Evolutionary conservation across 192 early-diverging fungal genomes (phyloP), one percentile per base, ranked within the genome.

Genomic region (Coemansia sp.): DNA sequence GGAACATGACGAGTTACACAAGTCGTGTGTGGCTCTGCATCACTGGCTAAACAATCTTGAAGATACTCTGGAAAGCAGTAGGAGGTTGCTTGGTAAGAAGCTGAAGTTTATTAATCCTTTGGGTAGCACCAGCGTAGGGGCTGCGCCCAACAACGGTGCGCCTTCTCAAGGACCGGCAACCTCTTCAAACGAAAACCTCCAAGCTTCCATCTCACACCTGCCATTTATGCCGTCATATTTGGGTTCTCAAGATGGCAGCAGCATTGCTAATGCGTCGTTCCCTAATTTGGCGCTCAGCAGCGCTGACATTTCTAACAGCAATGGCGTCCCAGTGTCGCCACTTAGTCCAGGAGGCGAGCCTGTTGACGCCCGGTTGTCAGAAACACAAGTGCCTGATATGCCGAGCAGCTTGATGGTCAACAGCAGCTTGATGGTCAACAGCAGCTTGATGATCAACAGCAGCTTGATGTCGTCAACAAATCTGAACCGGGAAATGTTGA

Each of bases 11-110:
- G 70, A 68, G 23, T 51, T 82, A 57, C 75, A 76, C 61, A 73
- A 70, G 58, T 66, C 79, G 39, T 82, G 79, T 38, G 71, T 76
- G n/a, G 75, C 73, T 8, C 52, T 82, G 54, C 75, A 76, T 62
- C 70, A 77, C 62, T 82, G 79, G 79, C 71, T 82, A 11, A 77
- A 82, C 66, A 74, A 62, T 23, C 55, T 82, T 21, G 79, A 82
- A 38, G 75, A 82, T 9, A 61, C 64, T 7, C 50, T 82, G n/a
- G 79, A 82, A 1, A 72, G 51, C 55, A 76, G 65, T 47, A 74
- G 79, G n/a, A 70, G 75, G 7, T 6, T 68, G 61, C 75, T 82
- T 23, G 56, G 63, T 22, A 82, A 73, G 51, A 76, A 76, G 67
- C 75, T 82, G 29, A 82, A 82, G 43, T 82, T 76, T 70, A 58